These are phyloP conservation scores for Elaeagnus macrophylla DNA, from an alignment of 306 rosid species.

Conservation along the genomic window DNA sequence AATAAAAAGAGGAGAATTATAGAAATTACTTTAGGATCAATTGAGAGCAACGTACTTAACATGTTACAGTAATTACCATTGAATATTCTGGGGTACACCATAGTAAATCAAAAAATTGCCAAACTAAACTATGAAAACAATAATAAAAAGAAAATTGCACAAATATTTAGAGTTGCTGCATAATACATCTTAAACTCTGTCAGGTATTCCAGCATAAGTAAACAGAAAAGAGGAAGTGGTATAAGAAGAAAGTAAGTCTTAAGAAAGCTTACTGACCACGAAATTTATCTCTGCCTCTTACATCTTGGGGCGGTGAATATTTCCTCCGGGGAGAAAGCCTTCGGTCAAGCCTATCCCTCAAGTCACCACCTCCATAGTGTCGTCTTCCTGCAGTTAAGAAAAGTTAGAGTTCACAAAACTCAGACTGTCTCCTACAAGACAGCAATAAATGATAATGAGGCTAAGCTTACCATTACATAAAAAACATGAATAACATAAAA, in stretches of 20 bases:
- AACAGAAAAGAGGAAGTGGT: constrained; percentile 7
- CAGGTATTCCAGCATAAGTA: too few relatives aligned
- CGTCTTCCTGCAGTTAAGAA: constrained; percentile 52
- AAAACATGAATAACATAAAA: constrained; percentile 67
- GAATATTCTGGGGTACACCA: too few relatives aligned
- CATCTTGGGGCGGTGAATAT: constrained; percentile 58
- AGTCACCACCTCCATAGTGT: constrained; percentile 55
- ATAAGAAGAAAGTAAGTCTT: not conserved
- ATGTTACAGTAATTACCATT: too few relatives aligned
- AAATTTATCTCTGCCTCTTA: constrained; percentile 41
- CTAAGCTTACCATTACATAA: constrained; percentile 68
- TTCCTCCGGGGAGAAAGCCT: constrained; percentile 50
- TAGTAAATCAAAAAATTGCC: too few relatives aligned
- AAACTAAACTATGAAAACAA: too few relatives aligned
- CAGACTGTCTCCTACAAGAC: constrained; percentile 14
- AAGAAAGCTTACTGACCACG: constrained; percentile 43
- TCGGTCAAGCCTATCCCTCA: constrained; percentile 77
- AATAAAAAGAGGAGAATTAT: not conserved
- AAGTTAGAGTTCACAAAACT: constrained; percentile 12
- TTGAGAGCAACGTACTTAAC: not conserved
- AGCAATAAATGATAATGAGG: constrained; percentile 25
- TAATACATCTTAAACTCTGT: too few relatives aligned
- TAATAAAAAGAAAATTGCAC: too few relatives aligned
- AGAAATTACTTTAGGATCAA: not conserved
- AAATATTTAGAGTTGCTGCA: too few relatives aligned